Percentiles rank a stretch among this genome's conserved stretches.
phyloP scores from a whole-genome alignment of 2,329 filamentous ascomycete genomes.

The Ophiostoma angusticollis region DNA sequence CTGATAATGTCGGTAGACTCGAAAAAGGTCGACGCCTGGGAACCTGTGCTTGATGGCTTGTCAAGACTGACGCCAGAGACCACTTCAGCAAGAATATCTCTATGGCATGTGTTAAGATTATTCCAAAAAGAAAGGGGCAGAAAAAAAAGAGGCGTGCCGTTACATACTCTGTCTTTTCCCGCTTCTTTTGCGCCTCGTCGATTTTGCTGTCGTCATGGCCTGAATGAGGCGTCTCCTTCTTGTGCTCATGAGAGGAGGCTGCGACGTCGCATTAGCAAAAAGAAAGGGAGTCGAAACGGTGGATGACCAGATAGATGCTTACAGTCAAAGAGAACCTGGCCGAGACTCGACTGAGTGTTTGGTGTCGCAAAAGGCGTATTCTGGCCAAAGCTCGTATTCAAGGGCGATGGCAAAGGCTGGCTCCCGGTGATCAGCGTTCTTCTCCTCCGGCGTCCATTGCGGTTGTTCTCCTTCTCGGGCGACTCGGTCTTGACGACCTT shows the following conservation, averaged over 20 bases:
- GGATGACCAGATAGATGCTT: background rate
- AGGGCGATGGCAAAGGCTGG: constrained; percentile 85
- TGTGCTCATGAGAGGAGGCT: constrained; percentile 4
- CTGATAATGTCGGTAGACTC: constrained; percentile 78
- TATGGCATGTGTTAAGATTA: constrained; percentile 22
- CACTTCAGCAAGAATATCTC: constrained; percentile 80
- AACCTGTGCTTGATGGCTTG: constrained; percentile 36
- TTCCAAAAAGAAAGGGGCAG: background rate
- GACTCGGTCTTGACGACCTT: constrained; percentile 78
- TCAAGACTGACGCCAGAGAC: constrained; percentile 91
- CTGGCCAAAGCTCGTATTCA: constrained; percentile 83
- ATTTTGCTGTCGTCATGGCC: constrained; percentile 26
- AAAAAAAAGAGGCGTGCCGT: background rate
- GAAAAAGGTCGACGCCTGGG: too few relatives aligned
- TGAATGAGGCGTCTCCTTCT: constrained; percentile 8
- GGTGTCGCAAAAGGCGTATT: constrained; percentile 55
- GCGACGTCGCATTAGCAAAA: background rate
- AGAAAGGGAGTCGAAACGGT: background rate
- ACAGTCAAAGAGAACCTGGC: constrained; percentile 64
- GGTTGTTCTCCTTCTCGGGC: constrained; percentile 70
- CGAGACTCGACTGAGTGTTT: constrained; percentile 61
- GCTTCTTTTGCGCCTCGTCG: constrained; percentile 59
- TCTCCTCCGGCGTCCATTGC: constrained; percentile 79
- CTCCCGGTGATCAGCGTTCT: constrained; percentile 94
- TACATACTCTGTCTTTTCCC: constrained; percentile 86